Conservation (phyloP, 148 eudicot species). For the Camellia lanceoleosa region DNA sequence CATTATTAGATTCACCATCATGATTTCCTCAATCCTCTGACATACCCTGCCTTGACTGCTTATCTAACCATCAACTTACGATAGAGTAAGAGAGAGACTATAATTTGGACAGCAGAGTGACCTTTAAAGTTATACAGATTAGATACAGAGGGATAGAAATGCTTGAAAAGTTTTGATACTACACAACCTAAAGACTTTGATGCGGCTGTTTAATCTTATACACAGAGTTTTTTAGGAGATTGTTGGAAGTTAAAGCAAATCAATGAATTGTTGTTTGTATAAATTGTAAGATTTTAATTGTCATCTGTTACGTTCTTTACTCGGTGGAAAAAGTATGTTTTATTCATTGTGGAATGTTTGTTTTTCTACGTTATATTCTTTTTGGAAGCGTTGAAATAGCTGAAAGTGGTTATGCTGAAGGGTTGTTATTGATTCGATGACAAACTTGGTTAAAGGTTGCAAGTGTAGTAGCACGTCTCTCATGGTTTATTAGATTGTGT, state of each 20-base stretch:
- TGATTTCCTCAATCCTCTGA: constrained; percentile 14
- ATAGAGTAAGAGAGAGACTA: background rate
- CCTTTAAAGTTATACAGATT: background rate
- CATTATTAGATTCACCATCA: constrained; percentile 24
- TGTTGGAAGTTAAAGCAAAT: background rate
- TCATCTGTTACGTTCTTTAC: background rate
- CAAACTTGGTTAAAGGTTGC: no score
- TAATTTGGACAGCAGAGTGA: background rate
- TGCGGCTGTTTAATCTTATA: background rate
- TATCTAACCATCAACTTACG: constrained; percentile 5
- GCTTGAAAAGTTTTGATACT: background rate
- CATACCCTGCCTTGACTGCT: background rate
- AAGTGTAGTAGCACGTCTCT: no score
- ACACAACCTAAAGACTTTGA: background rate
- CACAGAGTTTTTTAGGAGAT: background rate
- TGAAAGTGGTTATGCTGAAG: no score
- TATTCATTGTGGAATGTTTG: background rate
- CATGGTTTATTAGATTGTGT: no score
- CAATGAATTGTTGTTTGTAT: background rate
- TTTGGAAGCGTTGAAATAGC: no score
- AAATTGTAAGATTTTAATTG: background rate
- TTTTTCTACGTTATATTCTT: no score
- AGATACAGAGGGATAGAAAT: background rate
- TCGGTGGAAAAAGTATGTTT: background rate
- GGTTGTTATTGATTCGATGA: no score